Evolutionary conservation across 305 asterid genomes (phyloP), one percentile per base, ranked within the genome.

Genomic region (Rubia tinctorum): DNA sequence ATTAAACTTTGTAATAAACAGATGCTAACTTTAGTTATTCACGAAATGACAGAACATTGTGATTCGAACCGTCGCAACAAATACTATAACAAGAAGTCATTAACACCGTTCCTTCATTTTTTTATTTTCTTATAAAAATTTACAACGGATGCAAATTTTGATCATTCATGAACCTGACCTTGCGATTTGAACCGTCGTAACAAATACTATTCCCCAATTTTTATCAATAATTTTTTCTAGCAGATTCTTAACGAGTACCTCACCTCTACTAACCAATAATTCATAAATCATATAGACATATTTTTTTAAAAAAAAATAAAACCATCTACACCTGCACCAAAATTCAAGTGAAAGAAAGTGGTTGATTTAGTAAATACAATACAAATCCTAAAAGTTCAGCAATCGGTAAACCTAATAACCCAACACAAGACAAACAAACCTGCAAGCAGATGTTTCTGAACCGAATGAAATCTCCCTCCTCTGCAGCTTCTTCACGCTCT

Each of bases 401-500:
- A 40, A 27, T 27, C 30, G 30, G 30, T 27, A 27, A 27, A 27
- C 2, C 30, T 27, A 27, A 27, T 27, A 27, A 27, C 30, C 30
- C 30, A 27, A 27, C 30, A 27, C 2, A 27, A 27, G 30, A 27
- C 30, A 27, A 27, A 27, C 30, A 27, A 27, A 27, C 30, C 30
- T 27, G 30, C 30, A 27, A 27, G 30, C 30, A 27, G 30, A 27
- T 92, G 84, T 95, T 92, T 34, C 98, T 92, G 79, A 95, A 95
- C 8, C 98, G 14, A 98, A 92, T 0, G 90, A 92, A 83, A 95
- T 92, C 90, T 92, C 99, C 86, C 98, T 84, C 71, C 96, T 75
- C 78, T 92, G 98, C 66, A 95, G 94, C 93, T 95, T 95, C 84
- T 83, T 95, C 73, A 95, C 99, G 79, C 99, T 90, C 75, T 94